Evolutionary conservation across 2,329 filamentous ascomycete species (phyloP).

Genomic region (Botrytis porri): DNA sequence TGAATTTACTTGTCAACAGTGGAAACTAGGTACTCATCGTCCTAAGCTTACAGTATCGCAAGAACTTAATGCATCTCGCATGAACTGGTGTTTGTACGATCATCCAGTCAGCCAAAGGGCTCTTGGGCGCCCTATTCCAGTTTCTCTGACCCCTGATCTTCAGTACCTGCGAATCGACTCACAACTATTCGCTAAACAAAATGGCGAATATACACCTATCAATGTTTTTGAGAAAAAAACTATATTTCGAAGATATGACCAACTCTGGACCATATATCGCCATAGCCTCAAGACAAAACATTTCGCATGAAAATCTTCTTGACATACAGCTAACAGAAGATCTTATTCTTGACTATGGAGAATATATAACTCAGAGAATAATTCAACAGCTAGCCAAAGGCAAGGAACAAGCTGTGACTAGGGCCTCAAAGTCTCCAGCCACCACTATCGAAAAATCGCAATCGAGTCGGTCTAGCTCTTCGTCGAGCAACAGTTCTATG

Average conservation of each 20-base stretch:
- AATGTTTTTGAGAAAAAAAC: not conserved
- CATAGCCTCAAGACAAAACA: not conserved
- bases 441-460: not conserved
- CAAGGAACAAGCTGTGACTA: not conserved
- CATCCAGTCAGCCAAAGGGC: not conserved
- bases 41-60: conserved; percentile 1
- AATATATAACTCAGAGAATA: not conserved
- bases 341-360: not conserved
- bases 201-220: not conserved
- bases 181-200: not conserved
- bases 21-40: not conserved
- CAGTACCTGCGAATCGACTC: not conserved
- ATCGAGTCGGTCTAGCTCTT: not conserved
- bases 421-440: not conserved
- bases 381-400: not conserved
- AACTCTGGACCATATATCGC: conserved; percentile 1
- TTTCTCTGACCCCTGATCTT: not conserved
- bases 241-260: not conserved
- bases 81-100: not conserved
- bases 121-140: not conserved
- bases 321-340: not conserved
- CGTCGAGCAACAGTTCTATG: not conserved
- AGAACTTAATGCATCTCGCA: not conserved
- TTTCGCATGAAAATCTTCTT: not conserved
- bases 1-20: conserved; percentile 15